Conservation (phyloP, 345 rosid genomes). For the Cochlearia excelsa region DNA sequence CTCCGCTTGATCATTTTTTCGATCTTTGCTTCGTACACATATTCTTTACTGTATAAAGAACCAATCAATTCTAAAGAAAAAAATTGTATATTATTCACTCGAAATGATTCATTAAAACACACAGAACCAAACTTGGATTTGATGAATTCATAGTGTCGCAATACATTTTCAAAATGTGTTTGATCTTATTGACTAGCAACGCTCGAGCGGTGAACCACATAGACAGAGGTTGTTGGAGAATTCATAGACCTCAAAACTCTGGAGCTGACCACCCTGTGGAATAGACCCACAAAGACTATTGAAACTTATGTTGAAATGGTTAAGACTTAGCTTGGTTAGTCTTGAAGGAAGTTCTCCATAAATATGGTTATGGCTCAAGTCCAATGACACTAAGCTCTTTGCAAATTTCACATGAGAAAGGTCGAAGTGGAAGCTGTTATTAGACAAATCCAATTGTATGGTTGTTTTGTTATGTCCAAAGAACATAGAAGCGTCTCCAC, state of each 20-base stretch:
- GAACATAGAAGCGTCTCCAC: constrained; percentile 65
- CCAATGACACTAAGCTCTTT: constrained; percentile 41
- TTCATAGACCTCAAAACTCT: constrained; percentile 46
- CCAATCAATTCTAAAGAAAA: too few relatives aligned
- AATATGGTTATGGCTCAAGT: constrained; percentile 64
- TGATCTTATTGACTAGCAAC: constrained; percentile 27
- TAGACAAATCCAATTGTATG: constrained; percentile 43
- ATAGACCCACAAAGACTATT: constrained; percentile 68
- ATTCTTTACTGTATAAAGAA: constrained; percentile 23
- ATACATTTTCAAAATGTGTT: too few relatives aligned
- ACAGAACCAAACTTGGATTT: too few relatives aligned
- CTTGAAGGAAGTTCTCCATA: constrained; percentile 49
- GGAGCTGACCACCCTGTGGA: constrained; percentile 63
- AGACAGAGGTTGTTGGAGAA: constrained; percentile 70
- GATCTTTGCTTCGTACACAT: constrained; percentile 17
- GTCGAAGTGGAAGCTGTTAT: constrained; percentile 59
- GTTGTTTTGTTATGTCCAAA: constrained; percentile 63
- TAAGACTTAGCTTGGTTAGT: constrained; percentile 39
- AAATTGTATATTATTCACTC: too few relatives aligned
- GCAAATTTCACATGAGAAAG: constrained; percentile 54
- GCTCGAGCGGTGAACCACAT: constrained; percentile 70
- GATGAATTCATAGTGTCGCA: too few relatives aligned
- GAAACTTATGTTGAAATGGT: constrained; percentile 60
- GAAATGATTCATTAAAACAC: too few relatives aligned
- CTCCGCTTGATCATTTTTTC: constrained; percentile 33